Conservation (phyloP, 169 alveolate species). For the Plasmodium vivax region DNA sequence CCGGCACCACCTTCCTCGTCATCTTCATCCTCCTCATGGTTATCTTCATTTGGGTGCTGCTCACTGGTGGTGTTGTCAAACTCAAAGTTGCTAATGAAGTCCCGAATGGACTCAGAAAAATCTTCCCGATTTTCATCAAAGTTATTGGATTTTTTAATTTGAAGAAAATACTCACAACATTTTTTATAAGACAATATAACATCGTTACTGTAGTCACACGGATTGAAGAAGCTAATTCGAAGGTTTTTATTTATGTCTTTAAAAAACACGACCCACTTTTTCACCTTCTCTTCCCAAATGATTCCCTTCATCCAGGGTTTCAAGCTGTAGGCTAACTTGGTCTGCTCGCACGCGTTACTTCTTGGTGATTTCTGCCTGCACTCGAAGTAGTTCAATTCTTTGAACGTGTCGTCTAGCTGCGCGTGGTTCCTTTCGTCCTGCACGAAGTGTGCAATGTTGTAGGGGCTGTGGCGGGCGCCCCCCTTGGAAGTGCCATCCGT, state of each 20-base stretch:
- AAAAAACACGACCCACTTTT: slow-evolving; percentile 73
- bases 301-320: slow-evolving; percentile 72
- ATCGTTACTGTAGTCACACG: slow-evolving; percentile 57
- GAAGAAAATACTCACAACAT: slow-evolving; percentile 63
- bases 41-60: neutral
- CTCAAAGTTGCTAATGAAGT: slow-evolving; percentile 37
- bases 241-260: slow-evolving; percentile 65
- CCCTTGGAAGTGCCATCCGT: neutral
- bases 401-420: neutral
- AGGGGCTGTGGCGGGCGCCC: neutral
- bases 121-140: slow-evolving; percentile 56
- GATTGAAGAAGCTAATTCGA: slow-evolving; percentile 62
- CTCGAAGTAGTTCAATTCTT: slow-evolving; percentile 15
- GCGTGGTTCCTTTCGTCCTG: slow-evolving; percentile 11
- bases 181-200: slow-evolving; percentile 51
- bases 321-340: slow-evolving; percentile 62
- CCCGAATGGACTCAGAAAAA: slow-evolving; percentile 23
- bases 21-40: neutral
- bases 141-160: slow-evolving; percentile 64
- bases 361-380: neutral
- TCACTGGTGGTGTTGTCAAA: slow-evolving; percentile 24
- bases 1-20: neutral
- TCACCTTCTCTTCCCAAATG: slow-evolving; percentile 70
- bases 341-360: slow-evolving; percentile 8
- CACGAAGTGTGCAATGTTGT: slow-evolving; percentile 20